Evolutionary conservation across 208 protist genomes (phyloP).

Genomic region (Leptomonas pyrrhocoris): DNA sequence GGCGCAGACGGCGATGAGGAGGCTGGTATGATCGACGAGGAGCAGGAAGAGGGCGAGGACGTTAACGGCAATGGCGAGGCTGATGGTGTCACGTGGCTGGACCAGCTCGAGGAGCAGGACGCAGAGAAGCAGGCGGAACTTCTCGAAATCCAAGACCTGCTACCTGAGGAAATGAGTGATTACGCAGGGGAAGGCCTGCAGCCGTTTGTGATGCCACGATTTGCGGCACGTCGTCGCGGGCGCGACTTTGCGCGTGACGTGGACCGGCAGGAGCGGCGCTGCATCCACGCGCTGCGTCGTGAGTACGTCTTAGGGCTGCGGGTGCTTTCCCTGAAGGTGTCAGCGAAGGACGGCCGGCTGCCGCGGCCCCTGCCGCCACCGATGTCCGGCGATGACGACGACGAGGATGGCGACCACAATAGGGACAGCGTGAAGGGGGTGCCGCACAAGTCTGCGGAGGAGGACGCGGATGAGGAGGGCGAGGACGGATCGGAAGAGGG

Average conservation of each 20-base stretch:
- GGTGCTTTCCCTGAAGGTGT: constrained; percentile 52
- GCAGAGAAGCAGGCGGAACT: constrained; percentile 23
- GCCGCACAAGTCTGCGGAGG: neutral
- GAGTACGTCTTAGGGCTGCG: constrained; percentile 68
- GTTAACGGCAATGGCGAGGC: constrained; percentile 26
- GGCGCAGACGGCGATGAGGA: constrained; percentile 12
- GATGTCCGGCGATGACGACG: constrained; percentile 43
- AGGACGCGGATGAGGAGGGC: constrained; percentile 60
- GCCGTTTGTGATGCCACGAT: constrained; percentile 5
- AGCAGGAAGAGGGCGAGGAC: constrained; percentile 44
- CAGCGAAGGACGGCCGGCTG: constrained; percentile 46
- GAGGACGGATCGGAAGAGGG: constrained; percentile 18
- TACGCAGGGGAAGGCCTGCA: neutral
- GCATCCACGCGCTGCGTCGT: constrained; percentile 59
- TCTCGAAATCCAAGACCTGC: constrained; percentile 25
- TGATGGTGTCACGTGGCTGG: constrained; percentile 10
- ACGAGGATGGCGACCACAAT: constrained; percentile 30
- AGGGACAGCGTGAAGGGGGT: neutral
- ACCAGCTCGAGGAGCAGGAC: constrained; percentile 23
- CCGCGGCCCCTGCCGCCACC: constrained; percentile 36
- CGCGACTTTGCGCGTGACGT: constrained; percentile 37
- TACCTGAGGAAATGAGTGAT: neutral
- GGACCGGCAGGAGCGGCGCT: constrained; percentile 51
- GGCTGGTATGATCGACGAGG: constrained; percentile 42
- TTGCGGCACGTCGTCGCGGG: constrained; percentile 35